Evolutionary conservation across 1,139 yeast genomes (phyloP).

Genomic region (Scheffersomyces parashehatae): DNA sequence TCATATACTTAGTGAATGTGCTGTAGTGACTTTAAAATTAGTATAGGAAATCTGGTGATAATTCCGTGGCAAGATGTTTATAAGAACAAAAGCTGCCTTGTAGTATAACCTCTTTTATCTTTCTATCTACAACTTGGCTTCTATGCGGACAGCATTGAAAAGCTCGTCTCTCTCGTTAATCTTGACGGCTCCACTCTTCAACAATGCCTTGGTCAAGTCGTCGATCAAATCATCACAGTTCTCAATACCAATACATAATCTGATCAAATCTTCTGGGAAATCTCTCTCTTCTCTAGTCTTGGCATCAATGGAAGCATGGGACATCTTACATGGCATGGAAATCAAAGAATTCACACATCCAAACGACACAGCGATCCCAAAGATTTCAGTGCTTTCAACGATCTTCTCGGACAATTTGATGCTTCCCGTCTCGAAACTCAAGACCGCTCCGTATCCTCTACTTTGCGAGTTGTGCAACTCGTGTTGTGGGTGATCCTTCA

Average conservation of each 20-base stretch:
- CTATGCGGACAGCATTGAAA: slow-evolving; percentile 43
- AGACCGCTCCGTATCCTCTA: slow-evolving; percentile 85
- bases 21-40: too few species aligned
- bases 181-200: slow-evolving; percentile 62
- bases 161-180: slow-evolving; percentile 45
- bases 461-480: slow-evolving; percentile 77
- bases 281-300: slow-evolving; percentile 83
- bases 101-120: slow-evolving; percentile 1
- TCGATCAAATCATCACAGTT: slow-evolving; percentile 63
- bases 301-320: slow-evolving; percentile 94
- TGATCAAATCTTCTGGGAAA: slow-evolving; percentile 86
- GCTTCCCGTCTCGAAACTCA: slow-evolving; percentile 84
- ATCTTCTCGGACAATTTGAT: slow-evolving; percentile 67
- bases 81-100: slow-evolving; percentile 4
- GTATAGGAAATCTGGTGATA: too few species aligned
- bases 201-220: slow-evolving; percentile 71
- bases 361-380: slow-evolving; percentile 89
- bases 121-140: slow-evolving; percentile 34
- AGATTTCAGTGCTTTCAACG: slow-evolving; percentile 73
- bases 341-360: slow-evolving; percentile 93
- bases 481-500: slow-evolving; percentile 77
- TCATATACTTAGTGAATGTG: too few species aligned
- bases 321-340: slow-evolving; percentile 92
- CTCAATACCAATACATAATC: slow-evolving; percentile 88
- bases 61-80: too few species aligned